Base-by-base conservation (phyloP, 176 grass and related monocot species). In the Coix lacrymajobi region DNA sequence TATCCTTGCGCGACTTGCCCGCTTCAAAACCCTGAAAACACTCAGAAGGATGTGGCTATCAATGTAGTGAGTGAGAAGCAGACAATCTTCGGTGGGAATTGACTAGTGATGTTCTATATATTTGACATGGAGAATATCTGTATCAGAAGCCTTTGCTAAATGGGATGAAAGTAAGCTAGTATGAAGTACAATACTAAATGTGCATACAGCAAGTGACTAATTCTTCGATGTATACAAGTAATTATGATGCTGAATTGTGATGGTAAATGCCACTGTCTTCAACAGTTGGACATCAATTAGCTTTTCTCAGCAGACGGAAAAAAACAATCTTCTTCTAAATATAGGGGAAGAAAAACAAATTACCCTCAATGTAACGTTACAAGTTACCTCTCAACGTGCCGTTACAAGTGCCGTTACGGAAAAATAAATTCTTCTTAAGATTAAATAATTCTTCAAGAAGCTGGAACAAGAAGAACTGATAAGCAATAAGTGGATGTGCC, bases 1-100 rank as follows among this genome's bases (percentile, higher is more conserved):
- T 2, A 91, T 82, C 44, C 71, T 98, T 33, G 92, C 92, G 0
- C 83, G 70, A 37, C 87, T 90, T 62, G 95, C 90, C 5, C 28
- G 62, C 41, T 95, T 98, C 87, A 89, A 89, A 62, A 25, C 22
- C 48, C 75, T 20, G 90, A 93, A 24, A 67, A 86, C 58, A 67
- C 76, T 64, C 40, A 72, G 9, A 86, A 84, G 37, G 74, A 87
- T 11, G 70, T 91, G 15, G 37, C 24, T 19, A 65, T 98, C 78
- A 29, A 83, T 79, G 34, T 94, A 11, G 70, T 4, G 77, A 79
- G 66, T 87, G 80, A 87, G 43, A 64, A 71, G 58, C 22, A 17
- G 13, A 24, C 10, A 12, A 11, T 64, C 24, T 71, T 69, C 45
- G 43, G 11, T 34, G 8, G 28, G 38, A 37, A 29, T 32, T 44